Evolutionary conservation across 208 protist species (phyloP), one percentile per base, ranked within the genome.

Genomic region (Spongospora subterranea): DNA sequence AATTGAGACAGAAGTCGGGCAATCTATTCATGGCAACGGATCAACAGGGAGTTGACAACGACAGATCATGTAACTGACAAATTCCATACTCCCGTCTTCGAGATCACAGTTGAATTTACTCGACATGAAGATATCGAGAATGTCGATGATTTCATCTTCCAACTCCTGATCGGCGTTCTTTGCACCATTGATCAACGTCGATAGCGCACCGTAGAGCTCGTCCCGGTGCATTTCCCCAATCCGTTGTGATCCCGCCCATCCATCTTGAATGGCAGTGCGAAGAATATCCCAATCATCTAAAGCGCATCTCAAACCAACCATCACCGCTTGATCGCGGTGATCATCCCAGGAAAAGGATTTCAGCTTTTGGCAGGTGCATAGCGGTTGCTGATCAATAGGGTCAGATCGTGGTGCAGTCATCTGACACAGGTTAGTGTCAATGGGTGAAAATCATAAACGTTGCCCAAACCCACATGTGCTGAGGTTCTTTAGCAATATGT

Each of bases 51-150:
- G n/a, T 43, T 35, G 71, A 39, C 6, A 45, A 39, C 71, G 6
- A 6, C 11, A 35, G 35, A 45, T 40, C 71, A 6, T 35, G 6
- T n/a, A 82, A n/a, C n/a, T n/a, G 6, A 82, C 71, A 35, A 35
- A 82, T 6, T 82, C 71, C n/a, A 43, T 35, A 35, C 71, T 82
- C 6, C 35, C 71, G 40, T 82, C 71, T 43, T 82, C 71, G 6
- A 82, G n/a, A 45, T 82, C 71, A 82, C 71, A 82, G n/a, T 82
- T 82, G 40, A 82, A 82, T n/a, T 82, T 82, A n/a, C 40, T 82
- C 71, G 71, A 35, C 6, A 82, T 82, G 71, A 82, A 82, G 6
- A 39, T 17, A 35, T 6, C n/a, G 17, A 82, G n/a, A 6, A 82
- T 45, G 71, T 82, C 71, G 71, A n/a, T n/a, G 40, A 82, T 82